These are phyloP conservation scores for Phytophthora agathidicida DNA, from an alignment of 352 stramenopile genomes.

Conservation along the genomic window DNA sequence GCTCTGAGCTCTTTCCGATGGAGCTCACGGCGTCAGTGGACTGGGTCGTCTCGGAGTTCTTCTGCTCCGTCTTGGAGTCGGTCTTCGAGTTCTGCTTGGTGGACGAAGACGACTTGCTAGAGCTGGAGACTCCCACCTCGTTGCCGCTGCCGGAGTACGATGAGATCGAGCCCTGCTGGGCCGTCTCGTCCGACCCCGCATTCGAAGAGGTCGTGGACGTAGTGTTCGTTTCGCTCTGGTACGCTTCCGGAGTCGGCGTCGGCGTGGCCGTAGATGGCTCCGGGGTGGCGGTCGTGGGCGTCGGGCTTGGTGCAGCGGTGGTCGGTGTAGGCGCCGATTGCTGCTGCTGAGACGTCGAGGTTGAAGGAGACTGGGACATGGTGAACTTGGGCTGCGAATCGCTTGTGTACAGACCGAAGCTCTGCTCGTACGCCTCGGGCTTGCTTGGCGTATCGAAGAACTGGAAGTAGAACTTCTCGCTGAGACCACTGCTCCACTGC, in stretches of 20 bases:
- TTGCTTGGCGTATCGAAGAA: slow-evolving; percentile 72
- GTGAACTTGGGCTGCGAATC: slow-evolving; percentile 63
- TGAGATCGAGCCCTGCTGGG: slow-evolving; percentile 13
- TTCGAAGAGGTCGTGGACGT: slow-evolving; percentile 17
- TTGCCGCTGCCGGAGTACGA: slow-evolving; percentile 18
- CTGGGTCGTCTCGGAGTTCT: slow-evolving; percentile 21
- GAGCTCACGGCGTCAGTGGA: slow-evolving; percentile 26
- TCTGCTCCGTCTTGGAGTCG: slow-evolving; percentile 27
- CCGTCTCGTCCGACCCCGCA: slow-evolving; percentile 16
- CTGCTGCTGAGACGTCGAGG: slow-evolving; percentile 26
- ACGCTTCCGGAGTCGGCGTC: slow-evolving; percentile 15
- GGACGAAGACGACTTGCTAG: slow-evolving; percentile 10
- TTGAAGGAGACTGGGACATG: slow-evolving; percentile 25
- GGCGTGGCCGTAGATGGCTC: slow-evolving; percentile 14
- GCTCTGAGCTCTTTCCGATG: slow-evolving; percentile 32
- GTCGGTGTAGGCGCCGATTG: slow-evolving; percentile 12
- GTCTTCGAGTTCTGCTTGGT: slow-evolving; percentile 21
- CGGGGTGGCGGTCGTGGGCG: slow-evolving; percentile 9
- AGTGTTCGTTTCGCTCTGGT: slow-evolving; percentile 25
- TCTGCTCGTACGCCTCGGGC: slow-evolving; percentile 46
- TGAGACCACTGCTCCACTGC: slow-evolving; percentile 49
- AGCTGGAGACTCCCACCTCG: slow-evolving; percentile 27
- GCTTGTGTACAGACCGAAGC: slow-evolving; percentile 55
- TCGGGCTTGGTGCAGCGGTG: slow-evolving; percentile 7
- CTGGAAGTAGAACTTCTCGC: slow-evolving; percentile 82